Percentiles rank a stretch among this genome's conserved stretches.
These are phyloP conservation scores for Coniochaeta ligniaria DNA, from an alignment of 2,329 filamentous ascomycete genomes.

Conservation along the genomic window DNA sequence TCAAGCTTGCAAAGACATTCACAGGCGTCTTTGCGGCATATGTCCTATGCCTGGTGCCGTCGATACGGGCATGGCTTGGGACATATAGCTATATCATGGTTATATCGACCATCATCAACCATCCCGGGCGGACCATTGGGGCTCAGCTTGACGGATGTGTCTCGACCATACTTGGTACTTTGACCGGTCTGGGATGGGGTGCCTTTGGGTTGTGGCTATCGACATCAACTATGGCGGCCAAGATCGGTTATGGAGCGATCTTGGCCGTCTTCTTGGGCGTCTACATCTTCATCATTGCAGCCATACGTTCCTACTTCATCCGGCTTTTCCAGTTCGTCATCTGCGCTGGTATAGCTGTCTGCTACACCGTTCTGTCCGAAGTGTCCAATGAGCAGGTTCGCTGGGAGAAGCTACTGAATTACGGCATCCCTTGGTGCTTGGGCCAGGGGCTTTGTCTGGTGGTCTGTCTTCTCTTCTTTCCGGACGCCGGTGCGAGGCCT, in stretches of 20 bases:
- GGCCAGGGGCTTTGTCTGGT: conserved; percentile 46
- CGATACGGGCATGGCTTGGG: conserved; percentile 41
- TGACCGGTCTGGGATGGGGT: conserved; percentile 48
- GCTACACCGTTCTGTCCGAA: conserved; percentile 45
- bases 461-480: conserved; percentile 39
- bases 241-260: conserved; percentile 44
- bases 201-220: conserved; percentile 46
- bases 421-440: conserved; percentile 47
- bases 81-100: conserved; percentile 48
- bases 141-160: conserved; percentile 49
- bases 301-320: conserved; percentile 47
- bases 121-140: conserved; percentile 47
- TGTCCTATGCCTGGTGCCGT: conserved; percentile 44
- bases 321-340: conserved; percentile 48
- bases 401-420: conserved; percentile 44
- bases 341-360: conserved; percentile 47
- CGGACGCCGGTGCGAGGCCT: conserved; percentile 48
- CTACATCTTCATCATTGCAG: conserved; percentile 44
- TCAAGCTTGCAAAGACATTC: conserved; percentile 45
- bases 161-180: conserved; percentile 45
- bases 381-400: conserved; percentile 31
- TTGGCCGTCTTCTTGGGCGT: conserved; percentile 47
- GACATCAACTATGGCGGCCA: conserved; percentile 36
- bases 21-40: conserved; percentile 51
- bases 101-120: conserved; percentile 50